A percentile compares a stretch with the other conserved stretches of the same genome.
Conservation (phyloP, 306 rosid genomes). For the Dryas alaskensis region DNA sequence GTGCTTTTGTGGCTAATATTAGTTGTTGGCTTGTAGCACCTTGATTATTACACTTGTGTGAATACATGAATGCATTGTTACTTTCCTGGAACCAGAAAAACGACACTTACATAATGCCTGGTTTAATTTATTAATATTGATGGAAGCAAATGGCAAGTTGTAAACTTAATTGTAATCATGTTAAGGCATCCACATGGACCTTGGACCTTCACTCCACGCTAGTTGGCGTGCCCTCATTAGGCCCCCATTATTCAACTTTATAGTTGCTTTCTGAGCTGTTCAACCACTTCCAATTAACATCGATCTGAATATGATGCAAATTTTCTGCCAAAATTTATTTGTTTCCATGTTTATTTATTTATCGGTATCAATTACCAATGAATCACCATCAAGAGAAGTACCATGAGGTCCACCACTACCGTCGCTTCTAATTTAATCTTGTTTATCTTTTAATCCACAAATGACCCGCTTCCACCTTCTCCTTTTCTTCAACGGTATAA, state of each 20-base stretch:
- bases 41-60: not conserved
- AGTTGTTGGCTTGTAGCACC: not conserved
- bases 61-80: not conserved
- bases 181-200: not conserved
- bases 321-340: not conserved
- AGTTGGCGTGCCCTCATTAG: not conserved
- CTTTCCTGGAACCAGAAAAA: not conserved
- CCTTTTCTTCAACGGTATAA: not conserved
- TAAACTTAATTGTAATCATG: not conserved
- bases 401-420: not conserved
- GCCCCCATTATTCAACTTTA: not conserved
- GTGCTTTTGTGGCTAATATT: not conserved
- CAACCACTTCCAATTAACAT: not conserved
- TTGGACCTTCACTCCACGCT: not conserved
- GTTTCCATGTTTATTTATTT: not conserved
- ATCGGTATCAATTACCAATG: not conserved
- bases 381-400: not conserved
- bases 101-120: not conserved
- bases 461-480: not conserved
- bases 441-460: constrained; percentile 5
- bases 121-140: no score
- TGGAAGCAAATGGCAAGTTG: not conserved
- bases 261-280: not conserved
- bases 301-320: no score
- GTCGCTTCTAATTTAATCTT: constrained; percentile 19